phyloP scores from a whole-genome alignment of 192 early-diverging fungal genomes.

The Chytriomyces hyalinus region DNA sequence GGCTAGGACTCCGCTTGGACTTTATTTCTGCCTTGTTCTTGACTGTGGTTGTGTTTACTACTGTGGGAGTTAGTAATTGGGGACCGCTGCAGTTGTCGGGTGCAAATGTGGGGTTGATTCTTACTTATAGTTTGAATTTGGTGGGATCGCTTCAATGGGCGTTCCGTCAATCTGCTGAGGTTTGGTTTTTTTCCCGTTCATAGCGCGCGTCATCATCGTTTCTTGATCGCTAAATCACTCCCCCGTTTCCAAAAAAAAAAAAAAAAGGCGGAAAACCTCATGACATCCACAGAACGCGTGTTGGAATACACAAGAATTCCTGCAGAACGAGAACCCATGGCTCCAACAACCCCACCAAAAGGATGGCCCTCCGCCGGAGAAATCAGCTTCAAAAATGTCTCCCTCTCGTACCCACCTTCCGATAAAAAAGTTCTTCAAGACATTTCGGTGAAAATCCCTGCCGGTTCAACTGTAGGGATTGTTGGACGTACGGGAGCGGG shows the following conservation, averaged over 20 bases:
- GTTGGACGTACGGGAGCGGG: conserved; percentile 88
- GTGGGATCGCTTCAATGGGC: conserved; percentile 55
- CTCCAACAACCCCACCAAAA: conserved; percentile 5
- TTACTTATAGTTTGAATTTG: conserved; percentile 60
- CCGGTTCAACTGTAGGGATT: conserved; percentile 77
- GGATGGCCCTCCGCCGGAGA: conserved; percentile 67
- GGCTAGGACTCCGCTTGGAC: conserved; percentile 65
- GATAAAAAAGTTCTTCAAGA: conserved; percentile 57
- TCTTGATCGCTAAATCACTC: background rate
- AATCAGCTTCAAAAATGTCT: conserved; percentile 63
- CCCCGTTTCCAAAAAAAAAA: conserved; percentile 2
- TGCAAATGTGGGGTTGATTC: conserved; percentile 55
- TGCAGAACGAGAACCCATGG: conserved; percentile 34
- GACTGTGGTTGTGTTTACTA: conserved; percentile 48
- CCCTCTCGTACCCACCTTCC: conserved; percentile 58
- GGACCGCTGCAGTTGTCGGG: conserved; percentile 39
- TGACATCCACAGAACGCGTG: conserved; percentile 69
- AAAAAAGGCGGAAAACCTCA: conserved; percentile 54
- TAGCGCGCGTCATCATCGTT: background rate
- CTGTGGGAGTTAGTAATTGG: conserved; percentile 45
- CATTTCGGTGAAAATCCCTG: conserved; percentile 65
- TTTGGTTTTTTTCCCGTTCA: conserved; percentile 4
- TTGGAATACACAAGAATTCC: conserved; percentile 59
- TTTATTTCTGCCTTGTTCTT: conserved; percentile 53
- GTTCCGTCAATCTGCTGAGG: conserved; percentile 49